Conservation (phyloP, 2,329 filamentous ascomycete genomes). For the Chrysoporthe austroafricana region DNA sequence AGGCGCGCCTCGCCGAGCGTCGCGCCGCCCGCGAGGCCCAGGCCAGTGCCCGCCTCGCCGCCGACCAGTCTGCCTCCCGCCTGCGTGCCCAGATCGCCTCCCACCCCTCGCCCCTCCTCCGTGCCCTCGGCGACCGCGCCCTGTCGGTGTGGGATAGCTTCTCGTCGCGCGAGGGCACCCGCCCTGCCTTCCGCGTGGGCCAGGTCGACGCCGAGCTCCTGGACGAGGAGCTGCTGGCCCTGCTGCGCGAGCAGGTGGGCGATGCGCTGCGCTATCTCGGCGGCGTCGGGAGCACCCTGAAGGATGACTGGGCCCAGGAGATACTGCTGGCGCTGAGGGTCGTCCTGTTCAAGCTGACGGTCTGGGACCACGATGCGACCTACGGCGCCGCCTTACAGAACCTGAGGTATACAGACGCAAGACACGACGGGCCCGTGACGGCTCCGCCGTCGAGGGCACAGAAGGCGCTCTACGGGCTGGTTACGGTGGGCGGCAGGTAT, state of each 20-base stretch:
- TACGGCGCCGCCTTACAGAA: conserved; percentile 95
- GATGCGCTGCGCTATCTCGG: conserved; percentile 78
- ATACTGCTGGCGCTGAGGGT: conserved; percentile 78
- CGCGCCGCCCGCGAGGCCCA: conserved; percentile 75
- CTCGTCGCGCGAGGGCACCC: conserved; percentile 75
- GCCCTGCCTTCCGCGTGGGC: conserved; percentile 87
- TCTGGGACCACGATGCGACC: conserved; percentile 95
- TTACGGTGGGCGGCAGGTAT: conserved; percentile 88
- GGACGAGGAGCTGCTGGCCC: conserved; percentile 87
- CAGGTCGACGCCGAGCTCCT: conserved; percentile 95
- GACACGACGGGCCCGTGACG: conserved; percentile 64
- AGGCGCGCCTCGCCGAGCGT: conserved; percentile 82
- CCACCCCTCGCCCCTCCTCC: conserved; percentile 57
- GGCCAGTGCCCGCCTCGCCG: conserved; percentile 58
- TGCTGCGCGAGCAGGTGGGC: conserved; percentile 83
- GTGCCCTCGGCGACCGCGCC: conserved; percentile 60
- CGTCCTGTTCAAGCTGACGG: conserved; percentile 87
- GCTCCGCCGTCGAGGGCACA: conserved; percentile 78
- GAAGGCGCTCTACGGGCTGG: conserved; percentile 79
- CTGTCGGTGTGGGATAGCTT: conserved; percentile 70
- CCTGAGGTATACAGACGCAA: conserved; percentile 84
- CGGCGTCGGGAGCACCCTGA: conserved; percentile 56
- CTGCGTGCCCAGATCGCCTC: conserved; percentile 52
- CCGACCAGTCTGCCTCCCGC: conserved; percentile 44
- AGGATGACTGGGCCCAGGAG: conserved; percentile 87